A percentile compares a stretch with the other conserved stretches of the same genome.
Evolutionary conservation across 176 grass and related monocot genomes (phyloP).

Genomic region (Triticum monococcum): DNA sequence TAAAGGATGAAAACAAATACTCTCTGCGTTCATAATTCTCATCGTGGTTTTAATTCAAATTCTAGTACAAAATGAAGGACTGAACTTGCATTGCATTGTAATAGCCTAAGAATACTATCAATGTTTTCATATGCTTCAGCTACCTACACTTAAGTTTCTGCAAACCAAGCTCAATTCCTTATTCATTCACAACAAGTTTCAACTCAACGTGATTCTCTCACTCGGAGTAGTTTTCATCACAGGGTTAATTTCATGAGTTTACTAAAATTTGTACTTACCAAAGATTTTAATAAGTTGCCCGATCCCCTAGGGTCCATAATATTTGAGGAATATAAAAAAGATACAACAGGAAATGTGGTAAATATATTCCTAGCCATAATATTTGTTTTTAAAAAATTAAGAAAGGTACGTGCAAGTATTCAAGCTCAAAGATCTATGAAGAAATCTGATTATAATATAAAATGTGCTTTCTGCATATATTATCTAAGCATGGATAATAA

Average conservation of each 20-base stretch:
- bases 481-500: no score
- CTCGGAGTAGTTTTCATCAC: background rate
- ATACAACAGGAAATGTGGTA: no score
- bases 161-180: background rate
- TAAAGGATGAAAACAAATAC: background rate
- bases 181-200: background rate
- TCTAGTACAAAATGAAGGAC: background rate
- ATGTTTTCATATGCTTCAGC: slow-evolving; percentile 77
- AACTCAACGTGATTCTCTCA: background rate
- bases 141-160: slow-evolving; percentile 85
- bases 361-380: no score
- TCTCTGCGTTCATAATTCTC: no score
- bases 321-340: no score
- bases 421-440: no score
- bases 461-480: no score
- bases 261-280: slow-evolving; percentile 43
- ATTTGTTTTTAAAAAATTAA: no score
- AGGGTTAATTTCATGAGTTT: background rate
- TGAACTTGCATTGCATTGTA: background rate
- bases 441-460: no score
- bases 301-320: no score
- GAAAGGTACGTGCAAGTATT: no score
- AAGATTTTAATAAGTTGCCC: slow-evolving; percentile 20
- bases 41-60: no score
- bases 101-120: background rate